These are phyloP conservation scores for Corylus americana DNA, from an alignment of 306 rosid species.

Conservation along the genomic window DNA sequence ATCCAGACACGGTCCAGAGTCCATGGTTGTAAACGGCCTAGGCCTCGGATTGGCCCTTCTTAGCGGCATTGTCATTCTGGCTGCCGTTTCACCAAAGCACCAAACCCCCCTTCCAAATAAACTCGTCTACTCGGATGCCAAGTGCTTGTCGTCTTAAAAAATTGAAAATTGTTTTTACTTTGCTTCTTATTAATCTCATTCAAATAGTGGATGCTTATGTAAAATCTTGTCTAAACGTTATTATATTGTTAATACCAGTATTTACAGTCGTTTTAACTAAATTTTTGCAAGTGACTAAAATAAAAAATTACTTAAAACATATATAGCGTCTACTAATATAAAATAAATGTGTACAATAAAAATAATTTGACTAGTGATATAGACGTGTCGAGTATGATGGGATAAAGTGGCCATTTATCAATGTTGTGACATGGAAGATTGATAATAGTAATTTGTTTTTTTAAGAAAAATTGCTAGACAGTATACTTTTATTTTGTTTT, in stretches of 20 bases:
- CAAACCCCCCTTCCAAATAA: constrained; percentile 39
- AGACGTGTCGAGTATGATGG: too few species aligned
- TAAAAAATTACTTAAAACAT: too few species aligned
- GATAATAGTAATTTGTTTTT: too few species aligned
- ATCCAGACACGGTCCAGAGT: constrained; percentile 50
- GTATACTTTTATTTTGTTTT: too few species aligned
- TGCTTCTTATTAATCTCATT: neutral
- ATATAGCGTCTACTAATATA: neutral
- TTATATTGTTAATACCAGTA: too few species aligned
- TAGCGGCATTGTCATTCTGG: constrained; percentile 63
- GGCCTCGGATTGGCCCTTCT: constrained; percentile 70
- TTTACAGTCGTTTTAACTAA: too few species aligned
- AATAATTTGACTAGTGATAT: too few species aligned
- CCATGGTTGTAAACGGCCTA: constrained; percentile 67
- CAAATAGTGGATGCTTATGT: neutral
- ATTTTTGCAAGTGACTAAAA: too few species aligned
- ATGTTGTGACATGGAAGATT: too few species aligned
- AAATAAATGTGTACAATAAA: too few species aligned
- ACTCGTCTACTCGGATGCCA: constrained; percentile 49
- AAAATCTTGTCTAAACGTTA: neutral
- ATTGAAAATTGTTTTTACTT: neutral
- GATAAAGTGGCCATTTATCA: too few species aligned
- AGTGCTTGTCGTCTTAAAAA: constrained; percentile 36
- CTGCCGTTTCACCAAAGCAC: constrained; percentile 68
- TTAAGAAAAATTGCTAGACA: too few species aligned